Conservation (phyloP, 2,329 filamentous ascomycete genomes). For the Hymenoscyphus repandus region DNA sequence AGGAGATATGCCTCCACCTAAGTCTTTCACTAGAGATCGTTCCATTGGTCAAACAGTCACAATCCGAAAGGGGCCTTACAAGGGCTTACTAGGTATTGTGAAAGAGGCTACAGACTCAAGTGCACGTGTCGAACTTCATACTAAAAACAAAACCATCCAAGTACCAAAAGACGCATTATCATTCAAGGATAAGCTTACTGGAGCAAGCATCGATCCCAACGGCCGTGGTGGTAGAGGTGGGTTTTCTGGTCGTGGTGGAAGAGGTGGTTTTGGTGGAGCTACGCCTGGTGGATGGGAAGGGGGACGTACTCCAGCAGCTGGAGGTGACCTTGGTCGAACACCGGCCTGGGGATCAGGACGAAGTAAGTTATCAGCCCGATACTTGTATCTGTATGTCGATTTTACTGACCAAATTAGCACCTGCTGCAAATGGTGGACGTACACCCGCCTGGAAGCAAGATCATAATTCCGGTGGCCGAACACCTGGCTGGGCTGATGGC, state of each 20-base stretch:
- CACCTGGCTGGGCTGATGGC: conserved; percentile 66
- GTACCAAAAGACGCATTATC: conserved; percentile 76
- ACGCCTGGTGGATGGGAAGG: conserved; percentile 55
- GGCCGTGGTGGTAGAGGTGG: conserved; percentile 42
- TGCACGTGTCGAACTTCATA: conserved; percentile 88
- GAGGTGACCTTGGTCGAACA: conserved; percentile 59
- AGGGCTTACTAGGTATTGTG: conserved; percentile 89
- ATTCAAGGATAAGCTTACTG: conserved; percentile 80
- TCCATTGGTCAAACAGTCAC: conserved; percentile 88
- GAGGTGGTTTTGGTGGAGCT: conserved; percentile 43
- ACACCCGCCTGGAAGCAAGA: conserved; percentile 63
- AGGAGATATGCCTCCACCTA: conserved; percentile 60
- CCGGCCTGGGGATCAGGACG: conserved; percentile 65
- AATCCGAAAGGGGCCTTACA: conserved; percentile 81
- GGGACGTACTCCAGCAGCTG: conserved; percentile 63
- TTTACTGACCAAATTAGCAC: conserved; percentile 35
- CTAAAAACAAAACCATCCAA: conserved; percentile 86
- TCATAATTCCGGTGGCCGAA: conserved; percentile 46
- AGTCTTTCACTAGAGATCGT: conserved; percentile 71
- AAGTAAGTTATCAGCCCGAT: conserved; percentile 46
- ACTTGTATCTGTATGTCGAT: not conserved
- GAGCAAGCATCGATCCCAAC: conserved; percentile 69
- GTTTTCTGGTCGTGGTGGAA: conserved; percentile 35
- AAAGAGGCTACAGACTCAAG: conserved; percentile 86
- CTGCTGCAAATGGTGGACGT: conserved; percentile 50